Evolutionary conservation across 805 yeast genomes (phyloP).

Genomic region (Saccharomycopsis amapae): DNA sequence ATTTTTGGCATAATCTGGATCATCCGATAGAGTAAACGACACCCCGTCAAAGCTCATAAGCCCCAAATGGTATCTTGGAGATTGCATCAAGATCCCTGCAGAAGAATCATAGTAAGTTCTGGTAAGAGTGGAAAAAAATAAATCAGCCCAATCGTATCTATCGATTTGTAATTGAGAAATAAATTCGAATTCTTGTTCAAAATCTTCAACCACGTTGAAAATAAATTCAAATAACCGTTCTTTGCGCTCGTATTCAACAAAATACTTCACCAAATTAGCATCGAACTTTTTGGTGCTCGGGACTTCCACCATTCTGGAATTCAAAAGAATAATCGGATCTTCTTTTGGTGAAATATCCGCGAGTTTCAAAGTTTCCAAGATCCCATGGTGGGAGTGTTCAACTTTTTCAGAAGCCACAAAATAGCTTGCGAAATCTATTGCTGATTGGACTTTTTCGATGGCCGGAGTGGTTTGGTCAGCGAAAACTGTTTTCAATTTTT

Average conservation of each 20-base stretch:
- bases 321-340: slow-evolving; percentile 32
- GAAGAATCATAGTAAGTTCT: slow-evolving; percentile 33
- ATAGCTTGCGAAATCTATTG: no score
- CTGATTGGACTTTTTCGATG: neutral
- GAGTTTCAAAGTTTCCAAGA: slow-evolving; percentile 17
- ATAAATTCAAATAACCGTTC: slow-evolving; percentile 35
- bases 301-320: slow-evolving; percentile 46
- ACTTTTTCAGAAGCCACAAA: neutral
- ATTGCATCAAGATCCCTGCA: slow-evolving; percentile 4
- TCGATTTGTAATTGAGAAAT: slow-evolving; percentile 7
- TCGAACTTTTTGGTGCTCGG: slow-evolving; percentile 25
- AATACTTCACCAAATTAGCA: slow-evolving; percentile 27
- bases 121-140: slow-evolving; percentile 36
- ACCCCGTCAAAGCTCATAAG: slow-evolving; percentile 6
- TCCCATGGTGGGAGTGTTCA: slow-evolving; percentile 18
- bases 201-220: slow-evolving; percentile 23
- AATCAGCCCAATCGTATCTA: slow-evolving; percentile 40
- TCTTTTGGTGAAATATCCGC: slow-evolving; percentile 2
- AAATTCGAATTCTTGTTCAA: slow-evolving; percentile 23
- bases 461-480: slow-evolving; percentile 25
- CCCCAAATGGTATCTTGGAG: slow-evolving; percentile 16
- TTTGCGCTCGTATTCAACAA: slow-evolving; percentile 41
- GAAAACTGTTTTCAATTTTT: slow-evolving; percentile 14
- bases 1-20: slow-evolving; percentile 5
- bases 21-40: slow-evolving; percentile 4